Percentiles rank a stretch among this genome's conserved stretches.
phyloP scores from a whole-genome alignment of 345 rosid species.

The Erysimum cheiranthoides region DNA sequence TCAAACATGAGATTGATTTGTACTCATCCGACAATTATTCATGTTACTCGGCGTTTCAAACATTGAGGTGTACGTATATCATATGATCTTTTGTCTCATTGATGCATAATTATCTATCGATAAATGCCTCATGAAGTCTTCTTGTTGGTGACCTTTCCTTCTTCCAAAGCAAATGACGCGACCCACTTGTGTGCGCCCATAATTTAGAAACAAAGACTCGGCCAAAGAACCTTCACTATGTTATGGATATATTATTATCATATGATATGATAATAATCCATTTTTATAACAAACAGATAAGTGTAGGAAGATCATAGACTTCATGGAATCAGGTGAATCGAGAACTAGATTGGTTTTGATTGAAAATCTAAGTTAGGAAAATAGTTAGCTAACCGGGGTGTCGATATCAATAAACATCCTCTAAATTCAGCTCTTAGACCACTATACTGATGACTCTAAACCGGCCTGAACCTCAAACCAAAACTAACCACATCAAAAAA shows the following conservation, averaged over 20 bases:
- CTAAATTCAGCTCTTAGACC: slow-evolving; percentile 18
- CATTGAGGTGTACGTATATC: neutral
- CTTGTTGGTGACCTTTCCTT: neutral
- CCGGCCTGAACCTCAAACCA: slow-evolving; percentile 13
- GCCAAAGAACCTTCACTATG: neutral
- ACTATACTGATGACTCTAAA: slow-evolving; percentile 33
- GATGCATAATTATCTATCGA: too few relatives aligned
- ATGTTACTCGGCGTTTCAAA: neutral
- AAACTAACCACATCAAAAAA: slow-evolving; percentile 28
- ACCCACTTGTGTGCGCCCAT: slow-evolving; percentile 14
- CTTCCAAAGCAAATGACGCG: slow-evolving; percentile 17
- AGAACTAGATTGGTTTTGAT: slow-evolving; percentile 12
- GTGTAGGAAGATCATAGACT: slow-evolving; percentile 5
- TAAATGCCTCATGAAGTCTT: neutral
- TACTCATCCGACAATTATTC: neutral
- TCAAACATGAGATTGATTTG: neutral
- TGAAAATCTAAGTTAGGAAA: slow-evolving; percentile 35
- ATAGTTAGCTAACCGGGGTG: slow-evolving; percentile 30
- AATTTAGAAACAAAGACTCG: slow-evolving; percentile 1
- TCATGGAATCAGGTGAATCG: neutral
- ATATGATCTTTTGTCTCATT: neutral
- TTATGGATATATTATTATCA: neutral
- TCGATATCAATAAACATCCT: slow-evolving; percentile 26
- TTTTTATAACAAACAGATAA: neutral
- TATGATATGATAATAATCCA: slow-evolving; percentile 6